Base-by-base conservation (phyloP, 345 rosid species). In the Schrenkiella parvula region DNA sequence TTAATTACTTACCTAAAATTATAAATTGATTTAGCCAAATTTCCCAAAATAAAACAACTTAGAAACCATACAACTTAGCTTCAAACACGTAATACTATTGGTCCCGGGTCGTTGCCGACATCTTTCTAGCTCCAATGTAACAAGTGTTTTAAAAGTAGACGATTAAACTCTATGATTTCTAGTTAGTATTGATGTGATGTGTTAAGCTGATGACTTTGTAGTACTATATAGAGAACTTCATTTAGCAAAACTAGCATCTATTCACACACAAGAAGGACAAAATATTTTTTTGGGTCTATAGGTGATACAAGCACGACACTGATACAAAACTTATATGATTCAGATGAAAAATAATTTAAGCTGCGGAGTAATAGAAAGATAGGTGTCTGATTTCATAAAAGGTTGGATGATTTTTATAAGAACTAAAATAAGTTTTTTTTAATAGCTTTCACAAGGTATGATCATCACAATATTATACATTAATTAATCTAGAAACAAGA, bases 31-130 rank as follows among this genome's bases (percentile, higher is more conserved):
- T 25, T 26, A 38, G 42, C 64, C 5, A 31, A 19, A 1, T 21
- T 42, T 19, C 2, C 10, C 1, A 68, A 28, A 53, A 6, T 0
- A 37, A 37, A 51, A 23, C 1, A 17, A 18, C 9, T 68, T 22
- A 56, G 1, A 28, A 53, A n/a, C 28, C 35, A 58, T 10, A 13
- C 63, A 56, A 57, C 4, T 22, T 21, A 22, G 21, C 12, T 37
- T 25, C 43, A 51, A 28, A 71, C 43, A 21, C 23, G 44, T 17
- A 18, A 71, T 26, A 19, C 41, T 47, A 71, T 32, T 42, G 70
- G 47, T 18, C 51, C 9, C 25, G 3, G 42, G 62, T 3, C 17
- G 28, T 72, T 63, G 38, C 77, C 77, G 77, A 73, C 77, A 32
- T 64, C 32, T 32, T 0, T 19, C 15, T 4, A 54, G 64, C 26